These are phyloP conservation scores for Pythium aquatile DNA, from an alignment of 352 stramenopile genomes.

Conservation along the genomic window DNA sequence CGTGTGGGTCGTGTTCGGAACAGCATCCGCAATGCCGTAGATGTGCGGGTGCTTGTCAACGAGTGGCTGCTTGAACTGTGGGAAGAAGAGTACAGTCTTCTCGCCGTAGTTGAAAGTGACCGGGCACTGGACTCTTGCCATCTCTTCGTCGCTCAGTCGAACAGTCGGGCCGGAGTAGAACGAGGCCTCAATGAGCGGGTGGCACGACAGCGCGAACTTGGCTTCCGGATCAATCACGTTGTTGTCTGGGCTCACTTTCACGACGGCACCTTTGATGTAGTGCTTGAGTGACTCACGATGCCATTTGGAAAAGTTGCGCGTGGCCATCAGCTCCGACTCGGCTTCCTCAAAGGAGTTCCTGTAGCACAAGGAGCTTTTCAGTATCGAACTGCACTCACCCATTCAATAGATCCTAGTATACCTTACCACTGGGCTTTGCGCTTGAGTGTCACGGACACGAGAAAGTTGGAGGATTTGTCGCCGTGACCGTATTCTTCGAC, in stretches of 20 bases:
- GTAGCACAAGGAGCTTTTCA: too few species aligned
- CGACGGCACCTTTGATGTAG: constrained; percentile 39
- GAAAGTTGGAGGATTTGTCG: background rate
- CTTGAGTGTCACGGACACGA: constrained; percentile 17
- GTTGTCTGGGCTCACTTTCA: constrained; percentile 28
- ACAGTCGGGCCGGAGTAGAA: constrained; percentile 31
- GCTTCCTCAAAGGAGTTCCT: constrained; percentile 18
- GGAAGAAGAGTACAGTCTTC: constrained; percentile 47
- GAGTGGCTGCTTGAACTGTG: constrained; percentile 11
- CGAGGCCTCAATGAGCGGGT: constrained; percentile 40
- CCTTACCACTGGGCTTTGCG: constrained; percentile 5
- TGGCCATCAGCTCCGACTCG: constrained; percentile 28
- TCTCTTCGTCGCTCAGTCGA: constrained; percentile 27
- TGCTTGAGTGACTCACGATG: constrained; percentile 30
- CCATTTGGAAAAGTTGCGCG: constrained; percentile 40
- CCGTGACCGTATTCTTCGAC: background rate
- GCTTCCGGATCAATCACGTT: constrained; percentile 6
- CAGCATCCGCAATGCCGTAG: constrained; percentile 35
- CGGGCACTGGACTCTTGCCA: constrained; percentile 29
- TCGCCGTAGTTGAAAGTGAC: constrained; percentile 36
- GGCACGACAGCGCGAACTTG: constrained; percentile 16
- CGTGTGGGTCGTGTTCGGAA: constrained; percentile 32
- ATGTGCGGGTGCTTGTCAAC: constrained; percentile 34
- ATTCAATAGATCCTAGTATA: constrained; percentile 6
- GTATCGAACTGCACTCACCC: too few species aligned